A percentile compares a stretch with the other conserved stretches of the same genome.
phyloP scores from a whole-genome alignment of 2,329 filamentous ascomycete genomes.

The Exophiala spinifera region DNA sequence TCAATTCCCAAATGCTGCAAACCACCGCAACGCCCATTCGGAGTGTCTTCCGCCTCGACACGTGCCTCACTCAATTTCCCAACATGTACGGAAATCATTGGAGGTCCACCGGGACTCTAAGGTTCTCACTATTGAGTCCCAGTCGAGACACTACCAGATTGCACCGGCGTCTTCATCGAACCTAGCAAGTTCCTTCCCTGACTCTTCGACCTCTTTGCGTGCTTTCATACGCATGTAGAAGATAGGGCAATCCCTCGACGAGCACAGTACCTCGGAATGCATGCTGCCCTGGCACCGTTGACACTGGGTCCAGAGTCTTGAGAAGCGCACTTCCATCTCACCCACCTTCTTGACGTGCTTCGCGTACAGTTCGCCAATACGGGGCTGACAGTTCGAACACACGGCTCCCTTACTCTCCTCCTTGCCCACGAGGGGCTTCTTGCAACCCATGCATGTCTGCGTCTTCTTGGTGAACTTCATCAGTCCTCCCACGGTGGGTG shows the following conservation, averaged over 20 bases:
- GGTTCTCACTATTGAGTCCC: too few species aligned
- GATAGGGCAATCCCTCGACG: constrained; percentile 92
- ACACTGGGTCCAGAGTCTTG: constrained; percentile 94
- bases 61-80: too few species aligned
- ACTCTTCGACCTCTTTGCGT: constrained; percentile 97
- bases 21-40: too few species aligned
- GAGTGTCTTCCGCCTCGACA: too few species aligned
- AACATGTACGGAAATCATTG: too few species aligned
- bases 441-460: constrained; percentile 97
- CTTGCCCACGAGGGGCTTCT: constrained; percentile 82
- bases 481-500: constrained; percentile 82
- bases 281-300: constrained; percentile 96
- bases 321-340: constrained; percentile 89
- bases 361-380: constrained; percentile 89
- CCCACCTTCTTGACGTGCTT: constrained; percentile 84
- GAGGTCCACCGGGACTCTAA: too few species aligned
- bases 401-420: constrained; percentile 81
- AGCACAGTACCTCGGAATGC: constrained; percentile 98
- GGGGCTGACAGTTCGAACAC: constrained; percentile 77
- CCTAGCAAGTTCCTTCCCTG: constrained; percentile 79
- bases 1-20: background rate
- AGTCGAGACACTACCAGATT: constrained; percentile 19
- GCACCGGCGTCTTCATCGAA: constrained; percentile 82
- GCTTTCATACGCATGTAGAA: constrained; percentile 99
- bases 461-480: constrained; percentile 99